A percentile compares a stretch with the other conserved stretches of the same genome.
Evolutionary conservation across 768 basidiomycete genomes (phyloP).

Genomic region (Cantharellus cinnabarinus): DNA sequence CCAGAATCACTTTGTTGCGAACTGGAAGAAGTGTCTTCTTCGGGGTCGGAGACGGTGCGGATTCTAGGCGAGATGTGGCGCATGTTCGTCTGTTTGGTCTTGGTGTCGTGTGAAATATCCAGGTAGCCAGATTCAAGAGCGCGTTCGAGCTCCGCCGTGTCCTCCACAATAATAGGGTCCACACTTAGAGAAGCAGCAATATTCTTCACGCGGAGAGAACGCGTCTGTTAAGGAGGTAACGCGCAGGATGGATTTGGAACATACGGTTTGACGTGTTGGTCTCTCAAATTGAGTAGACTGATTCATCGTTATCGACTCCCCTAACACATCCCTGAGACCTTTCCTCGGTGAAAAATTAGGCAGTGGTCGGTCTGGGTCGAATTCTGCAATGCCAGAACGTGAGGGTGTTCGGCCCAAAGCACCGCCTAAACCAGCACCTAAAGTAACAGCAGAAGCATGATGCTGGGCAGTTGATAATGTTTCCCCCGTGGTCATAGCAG

Average conservation of each 20-base stretch:
- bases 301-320: not conserved
- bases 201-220: not conserved
- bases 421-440: slow-evolving; percentile 59
- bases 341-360: slow-evolving; percentile 44
- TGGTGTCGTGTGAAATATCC: slow-evolving; percentile 12
- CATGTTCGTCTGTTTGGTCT: slow-evolving; percentile 26
- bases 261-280: not conserved
- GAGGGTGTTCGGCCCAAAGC: slow-evolving; percentile 23
- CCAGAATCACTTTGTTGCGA: not conserved
- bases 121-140: slow-evolving; percentile 36
- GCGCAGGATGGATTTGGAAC: not conserved
- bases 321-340: slow-evolving; percentile 18
- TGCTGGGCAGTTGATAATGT: slow-evolving; percentile 72
- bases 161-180: slow-evolving; percentile 41
- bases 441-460: slow-evolving; percentile 73
- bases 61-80: slow-evolving; percentile 17
- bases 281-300: not conserved
- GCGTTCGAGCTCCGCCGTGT: slow-evolving; percentile 39
- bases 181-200: slow-evolving; percentile 15
- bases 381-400: slow-evolving; percentile 51
- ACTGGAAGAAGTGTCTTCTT: not conserved
- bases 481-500: slow-evolving; percentile 43
- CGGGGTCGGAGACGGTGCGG: slow-evolving; percentile 24
- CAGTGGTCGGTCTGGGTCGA: slow-evolving; percentile 65
- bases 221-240: slow-evolving; percentile 11